Conservation (phyloP, 257 asterid genomes). For the Lithospermum erythrorhizon region DNA sequence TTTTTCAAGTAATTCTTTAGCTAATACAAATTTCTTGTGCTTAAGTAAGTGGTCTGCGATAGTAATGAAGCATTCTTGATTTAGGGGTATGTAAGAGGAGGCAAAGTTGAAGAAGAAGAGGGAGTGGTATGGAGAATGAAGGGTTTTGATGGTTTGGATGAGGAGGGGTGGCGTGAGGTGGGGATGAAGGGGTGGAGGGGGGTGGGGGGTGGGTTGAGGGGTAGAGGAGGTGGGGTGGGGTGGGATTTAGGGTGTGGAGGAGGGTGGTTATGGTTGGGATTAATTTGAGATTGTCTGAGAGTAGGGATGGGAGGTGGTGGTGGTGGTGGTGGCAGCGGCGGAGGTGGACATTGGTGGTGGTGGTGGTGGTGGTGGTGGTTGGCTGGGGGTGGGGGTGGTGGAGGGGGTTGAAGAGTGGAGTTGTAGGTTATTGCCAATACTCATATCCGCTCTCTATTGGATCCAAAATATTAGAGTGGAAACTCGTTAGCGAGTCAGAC, state of each 20-base stretch:
- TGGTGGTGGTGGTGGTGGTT: too few species aligned
- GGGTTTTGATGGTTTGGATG: conserved; percentile 19
- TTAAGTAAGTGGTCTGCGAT: conserved; percentile 35
- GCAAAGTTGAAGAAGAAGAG: conserved; percentile 50
- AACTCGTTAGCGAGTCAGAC: too few species aligned
- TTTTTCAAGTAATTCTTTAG: conserved; percentile 21
- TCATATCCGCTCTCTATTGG: too few species aligned
- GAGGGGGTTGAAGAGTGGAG: too few species aligned
- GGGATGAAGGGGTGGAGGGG: conserved; percentile 31
- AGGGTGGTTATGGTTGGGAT: conserved; percentile 21
- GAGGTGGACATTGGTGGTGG: too few species aligned
- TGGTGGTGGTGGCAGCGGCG: too few species aligned
- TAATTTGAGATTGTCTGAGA: neutral
- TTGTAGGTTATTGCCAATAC: too few species aligned
- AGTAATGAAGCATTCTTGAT: conserved; percentile 34
- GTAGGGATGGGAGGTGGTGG: too few species aligned
- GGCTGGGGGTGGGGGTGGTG: too few species aligned
- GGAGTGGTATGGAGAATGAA: conserved; percentile 29
- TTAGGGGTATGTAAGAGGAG: conserved; percentile 24
- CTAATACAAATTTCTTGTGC: conserved; percentile 23
- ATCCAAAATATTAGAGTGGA: too few species aligned
- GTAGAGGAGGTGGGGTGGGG: conserved; percentile 15
- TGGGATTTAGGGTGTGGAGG: conserved; percentile 27
- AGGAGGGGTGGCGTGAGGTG: conserved; percentile 26
- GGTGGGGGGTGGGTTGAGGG: conserved; percentile 16